Evolutionary conservation across 2,329 filamentous ascomycete genomes (phyloP).

Genomic region (Fusarium concolor): DNA sequence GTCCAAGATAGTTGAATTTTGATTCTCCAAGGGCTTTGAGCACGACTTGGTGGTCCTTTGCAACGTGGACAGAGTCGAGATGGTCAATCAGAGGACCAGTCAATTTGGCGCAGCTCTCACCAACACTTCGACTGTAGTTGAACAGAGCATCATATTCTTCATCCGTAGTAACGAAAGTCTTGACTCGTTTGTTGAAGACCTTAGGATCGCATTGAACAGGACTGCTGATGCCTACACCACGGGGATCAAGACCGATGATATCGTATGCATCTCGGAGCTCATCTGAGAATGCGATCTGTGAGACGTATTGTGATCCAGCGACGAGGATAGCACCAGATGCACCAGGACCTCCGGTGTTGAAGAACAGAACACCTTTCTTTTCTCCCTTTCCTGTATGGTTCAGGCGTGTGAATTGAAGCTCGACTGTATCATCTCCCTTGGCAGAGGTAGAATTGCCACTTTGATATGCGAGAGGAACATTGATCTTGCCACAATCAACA

Average conservation of each 20-base stretch:
- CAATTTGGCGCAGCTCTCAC: slow-evolving; percentile 39
- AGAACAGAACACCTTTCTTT: slow-evolving; percentile 32
- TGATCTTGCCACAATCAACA: slow-evolving; percentile 34
- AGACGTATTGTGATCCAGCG: slow-evolving; percentile 18
- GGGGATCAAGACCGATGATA: slow-evolving; percentile 58
- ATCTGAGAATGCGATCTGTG: slow-evolving; percentile 21
- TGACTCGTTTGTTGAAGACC: slow-evolving; percentile 36
- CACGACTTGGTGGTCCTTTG: slow-evolving; percentile 41
- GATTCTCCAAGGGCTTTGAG: slow-evolving; percentile 37
- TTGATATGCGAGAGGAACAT: slow-evolving; percentile 35
- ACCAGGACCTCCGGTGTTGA: slow-evolving; percentile 43
- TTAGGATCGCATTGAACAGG: slow-evolving; percentile 54
- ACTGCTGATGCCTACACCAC: slow-evolving; percentile 56
- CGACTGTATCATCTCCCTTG: slow-evolving; percentile 22
- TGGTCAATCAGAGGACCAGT: slow-evolving; percentile 42
- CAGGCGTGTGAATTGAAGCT: slow-evolving; percentile 13
- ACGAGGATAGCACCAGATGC: slow-evolving; percentile 15
- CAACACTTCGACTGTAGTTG: slow-evolving; percentile 29
- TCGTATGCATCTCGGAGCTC: slow-evolving; percentile 50
- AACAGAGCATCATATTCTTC: slow-evolving; percentile 21
- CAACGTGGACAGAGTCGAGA: slow-evolving; percentile 41
- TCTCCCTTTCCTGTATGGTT: slow-evolving; percentile 33
- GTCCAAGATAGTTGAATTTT: slow-evolving; percentile 51
- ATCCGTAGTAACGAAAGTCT: slow-evolving; percentile 19
- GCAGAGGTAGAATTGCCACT: slow-evolving; percentile 25